phyloP scores from a whole-genome alignment of 768 basidiomycete genomes.

The Daedaleopsis nitida region DNA sequence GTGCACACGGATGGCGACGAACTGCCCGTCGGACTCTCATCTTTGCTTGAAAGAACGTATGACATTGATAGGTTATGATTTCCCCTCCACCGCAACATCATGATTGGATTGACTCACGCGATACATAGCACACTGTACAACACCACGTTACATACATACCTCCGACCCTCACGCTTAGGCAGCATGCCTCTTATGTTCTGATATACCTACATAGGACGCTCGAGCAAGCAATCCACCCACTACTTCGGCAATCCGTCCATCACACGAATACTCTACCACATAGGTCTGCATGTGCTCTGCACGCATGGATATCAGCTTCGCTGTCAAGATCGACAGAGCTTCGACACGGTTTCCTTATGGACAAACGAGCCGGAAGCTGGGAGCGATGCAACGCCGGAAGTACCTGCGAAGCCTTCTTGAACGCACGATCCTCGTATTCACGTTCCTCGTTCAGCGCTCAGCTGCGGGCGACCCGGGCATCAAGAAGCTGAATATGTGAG shows the following conservation, averaged over 20 bases:
- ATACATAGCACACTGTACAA: constrained; percentile 19
- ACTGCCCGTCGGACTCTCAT: not conserved
- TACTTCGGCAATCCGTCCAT: not conserved
- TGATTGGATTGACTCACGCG: constrained; percentile 5
- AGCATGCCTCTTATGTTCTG: not conserved
- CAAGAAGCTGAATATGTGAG: too few relatives aligned
- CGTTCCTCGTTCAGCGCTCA: too few relatives aligned
- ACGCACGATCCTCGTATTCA: too few relatives aligned
- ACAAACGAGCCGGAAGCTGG: too few relatives aligned
- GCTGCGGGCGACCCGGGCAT: too few relatives aligned
- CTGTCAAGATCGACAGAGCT: too few relatives aligned
- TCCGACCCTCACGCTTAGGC: not conserved
- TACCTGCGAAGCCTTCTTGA: too few relatives aligned
- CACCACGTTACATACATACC: constrained; percentile 7
- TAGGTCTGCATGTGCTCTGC: too few relatives aligned
- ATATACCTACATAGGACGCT: not conserved
- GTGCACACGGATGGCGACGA: not conserved
- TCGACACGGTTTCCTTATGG: too few relatives aligned
- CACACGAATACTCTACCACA: too few relatives aligned
- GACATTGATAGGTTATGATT: not conserved
- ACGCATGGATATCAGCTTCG: too few relatives aligned
- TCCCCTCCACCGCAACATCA: not conserved
- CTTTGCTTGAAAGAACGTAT: not conserved
- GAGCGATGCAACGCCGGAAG: too few relatives aligned
- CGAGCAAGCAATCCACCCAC: not conserved